Evolutionary conservation across 768 basidiomycete genomes (phyloP).

Genomic region (Clathrus columnatus): DNA sequence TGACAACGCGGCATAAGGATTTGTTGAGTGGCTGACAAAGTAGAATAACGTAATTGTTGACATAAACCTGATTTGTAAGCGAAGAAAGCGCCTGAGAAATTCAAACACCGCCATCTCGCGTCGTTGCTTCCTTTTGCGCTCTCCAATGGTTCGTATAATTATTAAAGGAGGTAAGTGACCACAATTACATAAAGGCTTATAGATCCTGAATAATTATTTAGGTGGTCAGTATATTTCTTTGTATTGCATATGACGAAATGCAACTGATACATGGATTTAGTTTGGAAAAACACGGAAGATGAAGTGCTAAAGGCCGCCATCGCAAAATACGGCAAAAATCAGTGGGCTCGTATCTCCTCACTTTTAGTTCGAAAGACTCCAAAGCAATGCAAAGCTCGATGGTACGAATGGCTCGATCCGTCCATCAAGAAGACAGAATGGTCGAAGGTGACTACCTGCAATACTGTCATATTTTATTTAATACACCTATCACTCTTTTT

Average conservation of each 20-base stretch:
- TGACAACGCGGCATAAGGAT: too few relatives aligned
- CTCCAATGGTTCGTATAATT: conserved; percentile 74
- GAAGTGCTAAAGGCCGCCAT: conserved; percentile 99
- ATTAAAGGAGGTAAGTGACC: conserved; percentile 69
- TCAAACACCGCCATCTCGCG: background rate
- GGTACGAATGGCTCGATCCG: conserved; percentile 99
- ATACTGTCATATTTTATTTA: background rate
- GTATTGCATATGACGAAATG: background rate
- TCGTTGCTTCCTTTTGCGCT: background rate
- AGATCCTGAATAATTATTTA: background rate
- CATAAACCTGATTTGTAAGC: too few relatives aligned
- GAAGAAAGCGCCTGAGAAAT: background rate
- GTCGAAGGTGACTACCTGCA: conserved; percentile 66
- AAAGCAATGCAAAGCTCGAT: conserved; percentile 98
- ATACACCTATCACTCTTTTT: background rate
- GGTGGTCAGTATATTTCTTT: conserved; percentile 4
- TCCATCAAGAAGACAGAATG: conserved; percentile 99
- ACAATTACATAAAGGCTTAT: background rate
- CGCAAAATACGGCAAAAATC: conserved; percentile 94
- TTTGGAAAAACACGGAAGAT: conserved; percentile 83
- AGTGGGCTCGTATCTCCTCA: conserved; percentile 98
- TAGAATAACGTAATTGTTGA: too few relatives aligned
- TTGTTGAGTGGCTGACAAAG: too few relatives aligned
- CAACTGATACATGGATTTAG: conserved; percentile 8
- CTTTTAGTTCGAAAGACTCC: conserved; percentile 96